Percentiles rank a stretch among this genome's conserved stretches.
phyloP scores from a whole-genome alignment of 495 filamentous ascomycete species.

The Xylaria palmicola region DNA sequence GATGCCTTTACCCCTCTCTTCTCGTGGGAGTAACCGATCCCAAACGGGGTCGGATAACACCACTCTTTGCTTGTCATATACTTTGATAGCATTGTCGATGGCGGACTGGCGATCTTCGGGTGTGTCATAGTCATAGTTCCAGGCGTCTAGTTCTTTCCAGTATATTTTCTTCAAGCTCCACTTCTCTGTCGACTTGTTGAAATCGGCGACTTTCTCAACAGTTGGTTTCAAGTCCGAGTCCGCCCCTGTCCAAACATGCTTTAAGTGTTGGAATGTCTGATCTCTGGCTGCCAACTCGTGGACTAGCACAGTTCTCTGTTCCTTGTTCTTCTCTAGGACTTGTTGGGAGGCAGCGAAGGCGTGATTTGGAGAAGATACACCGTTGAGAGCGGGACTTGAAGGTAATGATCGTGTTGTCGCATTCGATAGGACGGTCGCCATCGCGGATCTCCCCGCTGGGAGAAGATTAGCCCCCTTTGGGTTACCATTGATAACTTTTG shows the following conservation, averaged over 20 bases:
- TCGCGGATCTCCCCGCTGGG: constrained; percentile 45
- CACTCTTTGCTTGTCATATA: constrained; percentile 79
- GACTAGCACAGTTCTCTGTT: constrained; percentile 62
- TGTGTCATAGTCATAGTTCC: constrained; percentile 67
- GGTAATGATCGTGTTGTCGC: constrained; percentile 56
- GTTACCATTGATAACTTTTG: constrained; percentile 11
- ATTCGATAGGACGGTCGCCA: constrained; percentile 29
- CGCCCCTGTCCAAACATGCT: constrained; percentile 52
- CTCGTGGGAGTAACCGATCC: constrained; percentile 72
- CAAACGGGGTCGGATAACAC: constrained; percentile 69
- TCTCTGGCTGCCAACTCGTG: constrained; percentile 69
- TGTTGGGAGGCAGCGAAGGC: constrained; percentile 50
- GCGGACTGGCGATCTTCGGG: constrained; percentile 70
- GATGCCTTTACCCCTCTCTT: constrained; percentile 78
- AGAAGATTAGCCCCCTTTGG: constrained; percentile 26
- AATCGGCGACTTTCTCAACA: constrained; percentile 59
- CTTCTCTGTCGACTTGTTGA: constrained; percentile 54
- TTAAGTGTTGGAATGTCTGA: constrained; percentile 56
- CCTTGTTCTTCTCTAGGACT: constrained; percentile 51
- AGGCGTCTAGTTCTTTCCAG: constrained; percentile 83
- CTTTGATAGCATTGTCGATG: constrained; percentile 79
- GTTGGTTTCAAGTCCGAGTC: constrained; percentile 59
- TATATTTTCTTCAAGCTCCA: constrained; percentile 66
- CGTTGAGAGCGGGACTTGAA: constrained; percentile 60
- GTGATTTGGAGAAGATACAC: constrained; percentile 51